These are phyloP conservation scores for Didymella arachidicola DNA, from an alignment of 2,329 filamentous ascomycete genomes.

Conservation along the genomic window DNA sequence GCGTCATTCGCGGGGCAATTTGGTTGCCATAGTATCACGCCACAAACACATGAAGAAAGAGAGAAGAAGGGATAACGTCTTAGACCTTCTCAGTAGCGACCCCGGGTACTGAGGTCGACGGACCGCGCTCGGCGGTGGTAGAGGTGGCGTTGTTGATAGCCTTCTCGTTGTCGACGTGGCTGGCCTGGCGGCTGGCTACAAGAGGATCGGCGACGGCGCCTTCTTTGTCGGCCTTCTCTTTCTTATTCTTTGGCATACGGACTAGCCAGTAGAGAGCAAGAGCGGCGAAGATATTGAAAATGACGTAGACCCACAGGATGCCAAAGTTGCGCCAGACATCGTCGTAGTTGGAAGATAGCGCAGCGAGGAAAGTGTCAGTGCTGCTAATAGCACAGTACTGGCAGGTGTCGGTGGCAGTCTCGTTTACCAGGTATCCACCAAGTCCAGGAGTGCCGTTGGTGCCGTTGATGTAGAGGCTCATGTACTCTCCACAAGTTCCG, in stretches of 20 bases:
- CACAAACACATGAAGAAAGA: neutral
- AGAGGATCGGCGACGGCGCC: constrained; percentile 8
- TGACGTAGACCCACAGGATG: constrained; percentile 61
- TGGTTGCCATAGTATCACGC: constrained; percentile 3
- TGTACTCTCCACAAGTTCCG: constrained; percentile 52
- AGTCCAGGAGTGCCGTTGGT: constrained; percentile 4
- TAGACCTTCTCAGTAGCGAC: constrained; percentile 30
- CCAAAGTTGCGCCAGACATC: constrained; percentile 64
- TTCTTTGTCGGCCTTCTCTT: constrained; percentile 40
- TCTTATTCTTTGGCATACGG: constrained; percentile 61
- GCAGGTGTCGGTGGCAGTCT: constrained; percentile 55
- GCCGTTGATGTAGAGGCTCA: constrained; percentile 49
- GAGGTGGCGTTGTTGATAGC: constrained; percentile 10
- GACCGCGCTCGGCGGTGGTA: constrained; percentile 26
- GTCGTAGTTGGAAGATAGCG: constrained; percentile 54
- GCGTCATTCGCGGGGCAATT: neutral
- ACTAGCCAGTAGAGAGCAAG: constrained; percentile 62
- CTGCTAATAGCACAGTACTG: constrained; percentile 49
- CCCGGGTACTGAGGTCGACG: constrained; percentile 15
- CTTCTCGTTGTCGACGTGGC: constrained; percentile 25
- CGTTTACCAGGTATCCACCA: constrained; percentile 54
- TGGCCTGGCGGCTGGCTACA: constrained; percentile 20
- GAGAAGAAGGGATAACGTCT: neutral
- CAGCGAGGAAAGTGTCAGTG: constrained; percentile 55
- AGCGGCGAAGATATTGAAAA: constrained; percentile 61